Conservation (phyloP, 495 filamentous ascomycete genomes). For the Aspergillus baeticus region DNA sequence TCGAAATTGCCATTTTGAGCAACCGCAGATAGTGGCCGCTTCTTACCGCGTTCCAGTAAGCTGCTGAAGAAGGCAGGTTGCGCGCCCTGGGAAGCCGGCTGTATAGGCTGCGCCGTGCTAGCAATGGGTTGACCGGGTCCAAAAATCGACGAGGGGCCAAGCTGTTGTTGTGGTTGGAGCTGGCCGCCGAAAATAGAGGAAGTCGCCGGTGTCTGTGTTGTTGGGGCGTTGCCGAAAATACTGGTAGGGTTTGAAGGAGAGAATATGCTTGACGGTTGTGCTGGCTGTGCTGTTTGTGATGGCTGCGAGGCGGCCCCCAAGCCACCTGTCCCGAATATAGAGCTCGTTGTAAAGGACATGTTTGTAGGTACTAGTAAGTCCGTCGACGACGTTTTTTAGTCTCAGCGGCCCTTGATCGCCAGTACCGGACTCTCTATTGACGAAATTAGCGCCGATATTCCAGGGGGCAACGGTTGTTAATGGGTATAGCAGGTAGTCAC, state of each 20-base stretch:
- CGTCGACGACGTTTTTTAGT: not conserved
- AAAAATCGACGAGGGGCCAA: constrained; percentile 30
- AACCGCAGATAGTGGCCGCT: constrained; percentile 40
- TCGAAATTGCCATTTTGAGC: constrained; percentile 43
- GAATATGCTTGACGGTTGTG: constrained; percentile 33
- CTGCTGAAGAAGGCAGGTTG: constrained; percentile 82
- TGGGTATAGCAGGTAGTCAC: not conserved
- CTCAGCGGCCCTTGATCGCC: too few relatives aligned
- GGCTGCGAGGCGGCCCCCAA: constrained; percentile 27
- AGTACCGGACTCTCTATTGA: too few relatives aligned
- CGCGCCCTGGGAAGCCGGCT: constrained; percentile 30
- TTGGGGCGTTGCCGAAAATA: constrained; percentile 24
- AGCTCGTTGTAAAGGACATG: constrained; percentile 28
- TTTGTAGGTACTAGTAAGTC: constrained; percentile 4
- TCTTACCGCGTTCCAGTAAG: constrained; percentile 71
- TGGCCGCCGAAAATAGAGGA: constrained; percentile 31
- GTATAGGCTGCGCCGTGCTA: constrained; percentile 18
- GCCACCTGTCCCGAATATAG: constrained; percentile 37
- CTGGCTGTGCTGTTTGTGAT: constrained; percentile 14
- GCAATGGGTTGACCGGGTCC: constrained; percentile 30
- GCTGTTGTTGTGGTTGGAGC: constrained; percentile 34
- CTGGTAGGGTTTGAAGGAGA: constrained; percentile 32
- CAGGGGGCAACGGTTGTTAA: too few relatives aligned
- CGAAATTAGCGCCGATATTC: not conserved
- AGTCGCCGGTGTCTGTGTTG: constrained; percentile 25